phyloP scores from a whole-genome alignment of 2,329 filamentous ascomycete genomes.

The Scopulariopsis brevicaulis region DNA sequence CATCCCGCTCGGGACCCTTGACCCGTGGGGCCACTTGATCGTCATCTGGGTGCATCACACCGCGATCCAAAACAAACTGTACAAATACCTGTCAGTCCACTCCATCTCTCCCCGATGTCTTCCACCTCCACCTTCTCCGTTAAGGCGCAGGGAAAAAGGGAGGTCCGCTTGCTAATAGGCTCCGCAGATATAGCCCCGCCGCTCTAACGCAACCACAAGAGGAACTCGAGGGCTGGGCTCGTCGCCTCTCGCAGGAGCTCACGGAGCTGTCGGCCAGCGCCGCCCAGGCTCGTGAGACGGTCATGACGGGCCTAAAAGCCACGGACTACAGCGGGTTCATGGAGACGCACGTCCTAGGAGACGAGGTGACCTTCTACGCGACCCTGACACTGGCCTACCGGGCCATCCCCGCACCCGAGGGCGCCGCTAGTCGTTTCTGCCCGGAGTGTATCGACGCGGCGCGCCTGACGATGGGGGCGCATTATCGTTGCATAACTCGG shows the following conservation, averaged over 20 bases:
- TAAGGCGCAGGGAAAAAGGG: background rate
- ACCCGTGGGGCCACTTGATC: constrained; percentile 25
- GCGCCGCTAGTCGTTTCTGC: constrained; percentile 31
- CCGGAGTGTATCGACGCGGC: constrained; percentile 36
- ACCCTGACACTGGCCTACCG: constrained; percentile 40
- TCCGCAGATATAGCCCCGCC: constrained; percentile 34
- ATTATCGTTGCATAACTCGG: constrained; percentile 31
- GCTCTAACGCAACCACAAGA: constrained; percentile 27
- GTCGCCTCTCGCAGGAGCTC: constrained; percentile 23
- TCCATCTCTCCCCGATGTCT: background rate
- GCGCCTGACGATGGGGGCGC: constrained; percentile 32
- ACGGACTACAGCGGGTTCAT: constrained; percentile 26
- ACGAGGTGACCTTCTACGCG: constrained; percentile 34
- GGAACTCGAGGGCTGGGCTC: constrained; percentile 26
- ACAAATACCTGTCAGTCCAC: constrained; percentile 31
- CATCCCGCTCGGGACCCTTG: constrained; percentile 27
- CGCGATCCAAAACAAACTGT: constrained; percentile 46
- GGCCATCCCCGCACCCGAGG: constrained; percentile 33
- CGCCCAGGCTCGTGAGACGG: constrained; percentile 20
- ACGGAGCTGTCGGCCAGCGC: constrained; percentile 22
- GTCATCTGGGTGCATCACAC: constrained; percentile 43
- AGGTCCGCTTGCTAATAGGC: constrained; percentile 1
- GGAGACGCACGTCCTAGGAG: constrained; percentile 30
- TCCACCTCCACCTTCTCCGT: background rate
- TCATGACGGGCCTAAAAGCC: constrained; percentile 22